Evolutionary conservation across 805 yeast species (phyloP).

Genomic region (Saccharomyces eubayanus): DNA sequence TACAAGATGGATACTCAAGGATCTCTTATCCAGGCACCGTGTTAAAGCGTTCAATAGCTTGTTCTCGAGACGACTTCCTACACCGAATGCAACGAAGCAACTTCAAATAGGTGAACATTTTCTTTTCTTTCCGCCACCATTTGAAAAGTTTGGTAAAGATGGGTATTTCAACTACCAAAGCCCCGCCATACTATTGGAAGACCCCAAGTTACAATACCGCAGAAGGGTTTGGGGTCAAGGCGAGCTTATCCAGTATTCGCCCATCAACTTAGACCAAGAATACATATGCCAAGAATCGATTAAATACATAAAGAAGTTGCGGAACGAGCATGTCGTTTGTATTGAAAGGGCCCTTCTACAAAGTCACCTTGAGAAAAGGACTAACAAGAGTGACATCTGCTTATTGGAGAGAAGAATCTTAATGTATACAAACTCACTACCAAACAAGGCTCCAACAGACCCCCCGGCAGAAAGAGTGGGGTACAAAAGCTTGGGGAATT

Average conservation of each 20-base stretch:
- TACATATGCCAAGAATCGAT: slow-evolving; percentile 49
- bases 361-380: background rate
- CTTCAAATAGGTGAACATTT: slow-evolving; percentile 50
- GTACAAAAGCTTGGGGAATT: slow-evolving; percentile 5
- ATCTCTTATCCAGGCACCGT: background rate
- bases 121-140: slow-evolving; percentile 55
- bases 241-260: slow-evolving; percentile 36
- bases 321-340: slow-evolving; percentile 42
- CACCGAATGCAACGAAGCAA: slow-evolving; percentile 13
- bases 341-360: slow-evolving; percentile 42
- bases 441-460: background rate
- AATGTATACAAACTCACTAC: slow-evolving; percentile 45
- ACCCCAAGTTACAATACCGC: slow-evolving; percentile 28
- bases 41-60: background rate
- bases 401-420: slow-evolving; percentile 51
- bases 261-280: slow-evolving; percentile 32
- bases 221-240: slow-evolving; percentile 83
- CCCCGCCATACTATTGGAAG: slow-evolving; percentile 34
- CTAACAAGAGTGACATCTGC: slow-evolving; percentile 16
- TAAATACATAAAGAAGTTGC: slow-evolving; percentile 31
- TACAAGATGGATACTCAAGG: background rate
- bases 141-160: slow-evolving; percentile 46
- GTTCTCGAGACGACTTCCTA: background rate
- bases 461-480: background rate
- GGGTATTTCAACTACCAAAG: slow-evolving; percentile 79